Evolutionary conservation across 805 yeast genomes (phyloP).

Genomic region (Hanseniaspora clermontiae): DNA sequence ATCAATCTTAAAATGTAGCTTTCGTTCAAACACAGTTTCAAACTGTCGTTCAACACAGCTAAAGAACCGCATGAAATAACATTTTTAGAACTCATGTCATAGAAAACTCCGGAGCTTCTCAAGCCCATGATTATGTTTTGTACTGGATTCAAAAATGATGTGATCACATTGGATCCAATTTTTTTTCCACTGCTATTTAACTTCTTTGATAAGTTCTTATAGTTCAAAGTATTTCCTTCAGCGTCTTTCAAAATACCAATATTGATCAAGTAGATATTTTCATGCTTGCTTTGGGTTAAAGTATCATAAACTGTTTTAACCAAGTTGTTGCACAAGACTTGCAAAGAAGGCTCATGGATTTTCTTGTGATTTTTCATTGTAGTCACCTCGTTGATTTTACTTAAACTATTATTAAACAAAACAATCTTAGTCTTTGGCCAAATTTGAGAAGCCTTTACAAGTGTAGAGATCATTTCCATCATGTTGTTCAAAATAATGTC

Average conservation of each 20-base stretch:
- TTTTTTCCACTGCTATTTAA: neutral
- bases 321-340: conserved; percentile 3
- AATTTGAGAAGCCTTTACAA: neutral
- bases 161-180: neutral
- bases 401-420: conserved; percentile 9
- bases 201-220: neutral
- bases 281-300: neutral
- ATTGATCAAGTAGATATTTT: neutral
- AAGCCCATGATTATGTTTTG: conserved; percentile 6
- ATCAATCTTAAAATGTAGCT: neutral
- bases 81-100: neutral
- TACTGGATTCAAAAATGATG: conserved; percentile 5
- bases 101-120: neutral
- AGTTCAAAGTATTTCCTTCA: neutral
- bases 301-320: conserved; percentile 9
- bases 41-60: neutral
- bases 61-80: conserved; percentile 4
- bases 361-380: neutral
- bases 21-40: neutral
- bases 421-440: conserved; percentile 8
- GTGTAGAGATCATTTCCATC: conserved; percentile 9
- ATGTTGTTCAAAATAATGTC: conserved; percentile 9
- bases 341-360: neutral
- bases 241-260: conserved; percentile 6
- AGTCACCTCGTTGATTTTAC: conserved; percentile 3